A percentile compares a stretch with the other conserved stretches of the same genome.
Evolutionary conservation across 495 filamentous ascomycete species (phyloP).

Genomic region (Talaromyces ruber): DNA sequence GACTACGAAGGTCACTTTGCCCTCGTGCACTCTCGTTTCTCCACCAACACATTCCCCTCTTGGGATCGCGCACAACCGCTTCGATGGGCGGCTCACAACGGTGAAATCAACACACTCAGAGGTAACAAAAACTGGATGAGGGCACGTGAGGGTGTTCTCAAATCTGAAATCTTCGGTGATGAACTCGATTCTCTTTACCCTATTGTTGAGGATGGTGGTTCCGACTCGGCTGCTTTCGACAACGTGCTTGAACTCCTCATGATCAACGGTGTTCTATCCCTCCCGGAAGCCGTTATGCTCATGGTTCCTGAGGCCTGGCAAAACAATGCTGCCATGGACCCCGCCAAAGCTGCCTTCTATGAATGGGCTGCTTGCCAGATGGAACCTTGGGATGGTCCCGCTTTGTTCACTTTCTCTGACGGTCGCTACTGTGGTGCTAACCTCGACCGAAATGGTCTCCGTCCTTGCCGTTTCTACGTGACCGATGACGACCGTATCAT

Average conservation of each 20-base stretch:
- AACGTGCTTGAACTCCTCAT: constrained; percentile 93
- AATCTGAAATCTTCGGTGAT: constrained; percentile 85
- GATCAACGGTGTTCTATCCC: constrained; percentile 94
- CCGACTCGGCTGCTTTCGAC: constrained; percentile 96
- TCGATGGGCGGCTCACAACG: constrained; percentile 97
- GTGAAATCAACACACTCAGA: constrained; percentile 96
- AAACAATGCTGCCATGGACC: constrained; percentile 86
- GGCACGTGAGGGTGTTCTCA: constrained; percentile 91
- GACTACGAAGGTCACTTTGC: constrained; percentile 98
- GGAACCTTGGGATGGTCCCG: constrained; percentile 99
- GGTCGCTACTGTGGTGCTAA: constrained; percentile 97
- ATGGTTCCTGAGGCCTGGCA: constrained; percentile 99
- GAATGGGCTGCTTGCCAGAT: constrained; percentile 99
- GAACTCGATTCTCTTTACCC: constrained; percentile 89
- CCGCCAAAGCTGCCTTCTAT: constrained; percentile 95
- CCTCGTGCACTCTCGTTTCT: constrained; percentile 95
- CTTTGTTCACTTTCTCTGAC: constrained; percentile 96
- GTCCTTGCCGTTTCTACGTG: constrained; percentile 97
- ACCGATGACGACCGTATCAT: constrained; percentile 98
- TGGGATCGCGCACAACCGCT: constrained; percentile 98
- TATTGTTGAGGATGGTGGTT: constrained; percentile 95
- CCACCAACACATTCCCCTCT: constrained; percentile 97
- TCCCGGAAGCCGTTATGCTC: constrained; percentile 97
- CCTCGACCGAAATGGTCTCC: constrained; percentile 94
- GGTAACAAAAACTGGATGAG: constrained; percentile 99